Evolutionary conservation across 345 rosid species (phyloP), one percentile per base, ranked within the genome.

Genomic region (Ceriops zippeliana): DNA sequence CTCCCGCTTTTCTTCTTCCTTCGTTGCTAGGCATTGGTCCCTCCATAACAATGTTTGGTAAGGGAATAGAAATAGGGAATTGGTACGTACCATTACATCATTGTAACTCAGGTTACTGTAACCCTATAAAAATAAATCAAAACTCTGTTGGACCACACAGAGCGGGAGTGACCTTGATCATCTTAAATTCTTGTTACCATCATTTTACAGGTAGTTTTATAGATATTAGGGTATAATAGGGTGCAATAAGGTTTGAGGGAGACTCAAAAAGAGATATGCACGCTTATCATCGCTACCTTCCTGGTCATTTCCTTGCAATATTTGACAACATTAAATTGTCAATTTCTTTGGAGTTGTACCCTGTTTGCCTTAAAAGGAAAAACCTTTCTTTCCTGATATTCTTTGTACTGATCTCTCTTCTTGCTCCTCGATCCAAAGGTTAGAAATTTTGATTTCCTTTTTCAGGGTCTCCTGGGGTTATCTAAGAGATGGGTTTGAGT

Each of bases 401-500:
- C 68, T 75, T 75, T 75, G 30, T 60, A 10, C 63, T 63, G 31
- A 66, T 73, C 63, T 70, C 82, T 70, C 79, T 73, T 73, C 77
- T 75, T 71, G 57, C 69, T 32, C 77, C 82, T 52, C 72, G 78
- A 74, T 75, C 82, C 73, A 71, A 84, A 72, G 80, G 79, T 38
- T 73, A 75, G 79, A 37, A 13, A 17, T 5, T 27, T 56, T 58
- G 2, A 32, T 54, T 10, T 35, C 22, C 7, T 10, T n/a, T 37
- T 34, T 6, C 7, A 11, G 17, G 13, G 24, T 62, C 20, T n/a
- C 15, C 20, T 20, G 27, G 24, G 28, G 22, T 3, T 7, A 7
- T 34, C 22, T 20, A 2, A n/a, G 65, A 70, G 57, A 80, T 83
- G 89, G 86, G 85, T 15, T 76, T 83, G 71, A 83, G 91, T 76